Base-by-base conservation (phyloP, 2,329 filamentous ascomycete species). In the Knoxdaviesia capensis region DNA sequence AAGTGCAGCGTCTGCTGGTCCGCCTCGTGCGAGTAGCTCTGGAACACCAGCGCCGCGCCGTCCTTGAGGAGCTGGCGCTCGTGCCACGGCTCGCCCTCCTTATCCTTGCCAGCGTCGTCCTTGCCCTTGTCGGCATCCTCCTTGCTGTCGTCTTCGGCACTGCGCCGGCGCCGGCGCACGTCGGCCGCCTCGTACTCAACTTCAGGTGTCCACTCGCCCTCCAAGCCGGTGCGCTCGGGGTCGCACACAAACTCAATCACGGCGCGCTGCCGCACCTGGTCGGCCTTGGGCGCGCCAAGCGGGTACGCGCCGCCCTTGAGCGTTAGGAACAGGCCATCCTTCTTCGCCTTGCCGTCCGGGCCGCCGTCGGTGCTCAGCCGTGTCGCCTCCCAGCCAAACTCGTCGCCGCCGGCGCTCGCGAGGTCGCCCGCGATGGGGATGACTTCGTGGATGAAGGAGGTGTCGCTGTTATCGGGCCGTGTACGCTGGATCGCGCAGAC, bases 221-320 rank as follows among this genome's bases (percentile, higher is more conserved):
- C 87, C 6, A 79, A 68, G 1, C 87, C 87, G 6, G 76, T 77
- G 49, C 71, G 68, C 2, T 79, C 67, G 31, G 60, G 64, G 53
- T 93, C 80, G 60, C 90, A 98, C 20, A 87, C 56, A 50, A 96
- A 86, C 52, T 93, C 82, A 42, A 96, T 72, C 7, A 93, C 69
- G 4, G 86, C 83, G 52, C 74, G 77, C 57, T 92, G 81, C 45
- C 72, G 63, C 31, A 61, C 60, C 43, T 66, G 64, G 40, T 67
- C 63, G 42, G 68, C 65, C 6, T 50, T 43, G 2, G 52, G 51
- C 2, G 75, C 79, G 40, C 71, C 63, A 6, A 68, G 54, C 7
- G 59, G 60, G 46, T 69, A 64, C 38, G 61, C 65, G 9, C 74
- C 72, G n/a, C 76, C 75, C 44, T 67, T 63, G 40, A 94, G 57